A percentile compares a stretch with the other conserved stretches of the same genome.
These are phyloP conservation scores for Glycine tomentella DNA, from an alignment of 306 rosid genomes.

Conservation along the genomic window DNA sequence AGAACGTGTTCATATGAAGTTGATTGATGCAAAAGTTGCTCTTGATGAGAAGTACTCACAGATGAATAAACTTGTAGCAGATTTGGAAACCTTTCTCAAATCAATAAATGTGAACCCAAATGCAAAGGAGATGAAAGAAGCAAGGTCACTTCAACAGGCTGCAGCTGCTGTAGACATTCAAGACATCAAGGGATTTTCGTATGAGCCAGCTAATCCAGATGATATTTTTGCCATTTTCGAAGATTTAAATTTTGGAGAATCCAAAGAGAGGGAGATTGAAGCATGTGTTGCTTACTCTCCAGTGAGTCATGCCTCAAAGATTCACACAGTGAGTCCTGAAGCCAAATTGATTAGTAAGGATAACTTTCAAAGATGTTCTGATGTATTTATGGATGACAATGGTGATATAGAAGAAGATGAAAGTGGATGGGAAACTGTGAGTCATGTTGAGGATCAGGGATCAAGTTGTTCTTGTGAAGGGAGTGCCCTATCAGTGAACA, in stretches of 20 bases:
- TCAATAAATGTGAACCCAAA: constrained; percentile 57
- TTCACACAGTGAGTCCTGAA: constrained; percentile 77
- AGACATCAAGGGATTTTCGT: constrained; percentile 74
- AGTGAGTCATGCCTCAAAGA: constrained; percentile 69
- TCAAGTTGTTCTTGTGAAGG: constrained; percentile 85
- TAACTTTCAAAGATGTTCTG: constrained; percentile 57
- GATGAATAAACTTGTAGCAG: constrained; percentile 81
- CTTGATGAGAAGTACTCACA: constrained; percentile 85
- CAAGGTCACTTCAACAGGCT: constrained; percentile 61
- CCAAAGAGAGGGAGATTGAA: constrained; percentile 75
- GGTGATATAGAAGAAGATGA: constrained; percentile 85
- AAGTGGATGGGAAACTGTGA: constrained; percentile 98
- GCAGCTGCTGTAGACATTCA: constrained; percentile 71
- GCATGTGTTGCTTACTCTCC: constrained; percentile 74
- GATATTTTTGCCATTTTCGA: constrained; percentile 79
- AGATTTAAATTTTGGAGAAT: constrained; percentile 67
- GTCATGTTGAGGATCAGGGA: constrained; percentile 90
- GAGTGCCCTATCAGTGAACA: constrained; percentile 67
- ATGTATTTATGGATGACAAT: constrained; percentile 58
- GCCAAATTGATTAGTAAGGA: constrained; percentile 54
- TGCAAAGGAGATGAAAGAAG: constrained; percentile 76
- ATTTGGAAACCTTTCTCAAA: constrained; percentile 68
- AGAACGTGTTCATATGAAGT: constrained; percentile 97
- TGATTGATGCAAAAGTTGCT: constrained; percentile 91
- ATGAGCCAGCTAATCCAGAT: constrained; percentile 77